Evolutionary conservation across 176 grass and related monocot species (phyloP).

Genomic region (Areca catechu): DNA sequence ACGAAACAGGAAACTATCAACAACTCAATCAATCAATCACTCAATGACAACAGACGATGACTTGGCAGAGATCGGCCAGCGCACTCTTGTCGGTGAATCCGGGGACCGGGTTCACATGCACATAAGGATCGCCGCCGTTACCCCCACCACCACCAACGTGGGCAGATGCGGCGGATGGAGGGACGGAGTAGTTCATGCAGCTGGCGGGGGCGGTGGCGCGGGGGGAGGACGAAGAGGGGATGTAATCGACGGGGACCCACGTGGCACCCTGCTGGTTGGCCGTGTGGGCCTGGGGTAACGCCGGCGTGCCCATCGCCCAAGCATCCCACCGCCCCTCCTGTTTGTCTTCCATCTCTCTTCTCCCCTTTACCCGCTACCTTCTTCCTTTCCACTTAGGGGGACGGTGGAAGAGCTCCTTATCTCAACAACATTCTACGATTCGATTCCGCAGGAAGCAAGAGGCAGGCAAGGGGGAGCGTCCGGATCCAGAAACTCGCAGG

Average conservation of each 20-base stretch:
- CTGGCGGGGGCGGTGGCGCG: not conserved
- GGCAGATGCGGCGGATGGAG: not conserved
- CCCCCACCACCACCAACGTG: slow-evolving; percentile 27
- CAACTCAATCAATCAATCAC: not conserved
- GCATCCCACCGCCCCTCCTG: not conserved
- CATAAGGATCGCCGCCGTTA: slow-evolving; percentile 39
- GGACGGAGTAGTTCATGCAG: not conserved
- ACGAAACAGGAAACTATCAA: not conserved
- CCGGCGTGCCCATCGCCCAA: slow-evolving; percentile 11
- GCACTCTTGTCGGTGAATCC: slow-evolving; percentile 34
- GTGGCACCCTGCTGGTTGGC: not conserved
- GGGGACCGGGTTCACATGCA: slow-evolving; percentile 37
- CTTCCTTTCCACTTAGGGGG: not conserved
- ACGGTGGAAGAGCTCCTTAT: not conserved
- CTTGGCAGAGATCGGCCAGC: not conserved
- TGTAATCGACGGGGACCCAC: not conserved
- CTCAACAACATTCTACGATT: not conserved
- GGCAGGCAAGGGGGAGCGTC: too few relatives aligned
- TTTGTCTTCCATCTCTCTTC: not conserved
- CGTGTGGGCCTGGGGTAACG: not conserved
- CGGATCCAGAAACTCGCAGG: too few relatives aligned
- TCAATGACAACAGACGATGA: not conserved
- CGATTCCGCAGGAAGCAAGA: too few relatives aligned
- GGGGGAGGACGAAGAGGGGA: not conserved
- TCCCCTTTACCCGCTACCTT: too few relatives aligned